Evolutionary conservation across 2,329 filamentous ascomycete species (phyloP), one percentile per base, ranked within the genome.

Genomic region (Aspergillus ibericus): DNA sequence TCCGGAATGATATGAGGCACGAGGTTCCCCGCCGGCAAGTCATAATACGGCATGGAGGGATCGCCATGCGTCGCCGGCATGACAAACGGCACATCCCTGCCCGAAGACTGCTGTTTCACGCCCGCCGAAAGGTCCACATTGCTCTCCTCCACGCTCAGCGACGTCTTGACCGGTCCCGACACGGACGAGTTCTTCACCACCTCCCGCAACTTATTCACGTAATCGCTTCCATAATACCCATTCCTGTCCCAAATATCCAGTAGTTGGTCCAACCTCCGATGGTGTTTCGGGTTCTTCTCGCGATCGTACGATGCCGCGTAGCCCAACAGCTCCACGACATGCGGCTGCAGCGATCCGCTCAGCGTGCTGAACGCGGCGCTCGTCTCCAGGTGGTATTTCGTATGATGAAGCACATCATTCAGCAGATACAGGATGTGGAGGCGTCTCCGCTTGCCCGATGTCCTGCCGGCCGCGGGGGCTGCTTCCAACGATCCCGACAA

Each of bases 51-150:
- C 4, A 83, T 86, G 0, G 85, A 83, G 1, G 82, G 77, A 69
- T 96, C 90, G 40, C 92, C 92, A 71, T 96, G 92, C 56, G 83
- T 85, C 1, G 89, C 81, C 18, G 92, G 92, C 73, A 96, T 83
- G 27, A 88, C 75, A 68, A 86, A 93, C 0, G 89, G 88, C 1
- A 78, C 77, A 59, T 88, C 81, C 65, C 72, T 72, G 48, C 67
- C 61, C 16, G 63, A 15, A 16, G 36, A n/a, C 18, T 18, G 25
- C 13, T 1, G 55, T 22, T 66, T 84, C 88, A 15, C 82, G 77
- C 5, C 78, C 16, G n/a, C 38, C 25, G 22, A 32, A 61, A 78
- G 79, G 15, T 70, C 68, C 51, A 56, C 40, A 15, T 61, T 62
- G 8, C 59, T 62, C 40, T 63, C 66, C 60, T 65, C 67, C 55